Conservation (phyloP, 2,329 filamentous ascomycete genomes). For the Cytospora piceae region DNA sequence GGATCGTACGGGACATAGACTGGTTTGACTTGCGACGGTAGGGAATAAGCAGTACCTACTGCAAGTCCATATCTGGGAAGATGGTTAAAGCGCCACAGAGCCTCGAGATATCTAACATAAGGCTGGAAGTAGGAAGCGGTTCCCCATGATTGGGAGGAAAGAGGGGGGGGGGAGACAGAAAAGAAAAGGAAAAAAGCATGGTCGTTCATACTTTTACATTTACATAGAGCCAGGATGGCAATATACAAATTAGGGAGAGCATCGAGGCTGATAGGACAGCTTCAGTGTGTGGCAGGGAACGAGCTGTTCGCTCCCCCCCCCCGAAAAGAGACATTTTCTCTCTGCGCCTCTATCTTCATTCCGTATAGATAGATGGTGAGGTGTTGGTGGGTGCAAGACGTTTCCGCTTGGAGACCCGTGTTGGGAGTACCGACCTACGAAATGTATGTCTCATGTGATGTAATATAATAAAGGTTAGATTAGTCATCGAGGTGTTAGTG, state of each 20-base stretch:
- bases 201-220: neutral
- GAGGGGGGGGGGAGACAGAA: neutral
- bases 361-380: too few species aligned
- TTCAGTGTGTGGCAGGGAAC: neutral
- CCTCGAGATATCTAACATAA: neutral
- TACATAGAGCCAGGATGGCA: neutral
- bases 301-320: too few species aligned
- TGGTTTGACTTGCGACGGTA: neutral
- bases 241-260: neutral
- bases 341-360: too few species aligned
- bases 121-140: neutral
- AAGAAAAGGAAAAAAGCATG: neutral
- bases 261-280: neutral
- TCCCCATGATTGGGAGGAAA: neutral
- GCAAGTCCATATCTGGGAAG: neutral
- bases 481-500: too few species aligned
- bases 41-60: neutral
- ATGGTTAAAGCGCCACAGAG: neutral
- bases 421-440: too few species aligned
- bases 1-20: neutral
- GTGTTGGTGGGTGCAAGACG: too few species aligned
- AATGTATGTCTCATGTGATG: too few species aligned
- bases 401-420: too few species aligned
- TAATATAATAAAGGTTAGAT: too few species aligned
- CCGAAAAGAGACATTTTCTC: too few species aligned